phyloP scores from a whole-genome alignment of 257 asterid genomes.

The Voacanga thouarsii region DNA sequence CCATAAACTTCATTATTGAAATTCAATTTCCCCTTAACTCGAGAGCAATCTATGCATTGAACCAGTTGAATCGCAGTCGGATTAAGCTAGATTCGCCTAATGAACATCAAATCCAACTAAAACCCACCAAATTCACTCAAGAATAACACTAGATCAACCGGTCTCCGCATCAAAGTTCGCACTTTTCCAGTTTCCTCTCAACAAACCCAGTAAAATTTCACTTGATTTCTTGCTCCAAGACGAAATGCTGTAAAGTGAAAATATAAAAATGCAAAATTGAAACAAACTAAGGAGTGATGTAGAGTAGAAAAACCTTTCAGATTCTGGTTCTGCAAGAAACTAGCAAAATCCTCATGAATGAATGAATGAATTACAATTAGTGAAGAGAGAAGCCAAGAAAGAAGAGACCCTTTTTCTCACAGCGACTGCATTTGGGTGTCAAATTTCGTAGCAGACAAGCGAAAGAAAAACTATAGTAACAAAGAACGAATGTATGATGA shows the following conservation, averaged over 20 bases:
- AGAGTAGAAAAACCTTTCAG: neutral
- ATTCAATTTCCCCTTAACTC: neutral
- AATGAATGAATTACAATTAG: constrained; percentile 17
- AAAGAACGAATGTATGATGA: neutral
- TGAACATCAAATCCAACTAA: constrained; percentile 7
- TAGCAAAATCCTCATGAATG: constrained; percentile 20
- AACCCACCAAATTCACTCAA: constrained; percentile 19
- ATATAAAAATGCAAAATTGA: neutral
- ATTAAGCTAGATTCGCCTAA: neutral
- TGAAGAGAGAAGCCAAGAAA: constrained; percentile 10
- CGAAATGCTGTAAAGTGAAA: neutral
- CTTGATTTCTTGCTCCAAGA: constrained; percentile 1
- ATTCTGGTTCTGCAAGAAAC: neutral
- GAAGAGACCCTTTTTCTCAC: constrained; percentile 2
- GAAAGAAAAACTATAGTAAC: constrained; percentile 20
- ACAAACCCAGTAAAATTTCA: constrained; percentile 17
- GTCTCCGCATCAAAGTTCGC: constrained; percentile 13
- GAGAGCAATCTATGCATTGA: neutral
- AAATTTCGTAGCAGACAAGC: constrained; percentile 27
- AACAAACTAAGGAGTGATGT: neutral
- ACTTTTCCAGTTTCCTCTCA: constrained; percentile 12
- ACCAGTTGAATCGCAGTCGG: constrained; percentile 1
- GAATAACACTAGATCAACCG: constrained; percentile 16
- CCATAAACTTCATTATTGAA: neutral
- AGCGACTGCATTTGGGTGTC: neutral